A percentile compares a stretch with the other conserved stretches of the same genome.
These are phyloP conservation scores for Rhynchosporium secalis DNA, from an alignment of 2,329 filamentous ascomycete species.

Conservation along the genomic window DNA sequence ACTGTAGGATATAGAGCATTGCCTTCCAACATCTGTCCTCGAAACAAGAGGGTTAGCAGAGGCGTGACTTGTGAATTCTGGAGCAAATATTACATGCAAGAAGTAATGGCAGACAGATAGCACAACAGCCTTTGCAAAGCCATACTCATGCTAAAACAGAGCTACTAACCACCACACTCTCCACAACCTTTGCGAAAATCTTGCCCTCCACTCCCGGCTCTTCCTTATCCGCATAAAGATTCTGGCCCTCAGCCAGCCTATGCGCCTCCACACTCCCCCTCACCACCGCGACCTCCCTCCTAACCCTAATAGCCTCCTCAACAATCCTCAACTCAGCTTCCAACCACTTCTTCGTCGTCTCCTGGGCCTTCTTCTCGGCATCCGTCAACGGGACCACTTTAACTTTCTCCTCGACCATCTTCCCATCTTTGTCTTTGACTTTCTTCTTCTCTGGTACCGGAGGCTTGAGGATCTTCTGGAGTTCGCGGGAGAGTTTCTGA, in stretches of 20 bases:
- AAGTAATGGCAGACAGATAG: too few species aligned
- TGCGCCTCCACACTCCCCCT: slow-evolving; percentile 26
- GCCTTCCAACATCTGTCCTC: too few species aligned
- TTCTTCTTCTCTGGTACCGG: neutral
- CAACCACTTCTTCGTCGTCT: slow-evolving; percentile 22
- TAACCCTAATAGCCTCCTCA: slow-evolving; percentile 24
- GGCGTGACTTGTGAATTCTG: too few species aligned
- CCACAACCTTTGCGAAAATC: slow-evolving; percentile 11
- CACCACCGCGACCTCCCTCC: slow-evolving; percentile 27
- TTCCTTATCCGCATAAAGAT: slow-evolving; percentile 26
- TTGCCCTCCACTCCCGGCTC: slow-evolving; percentile 20
- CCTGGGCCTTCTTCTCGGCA: slow-evolving; percentile 15
- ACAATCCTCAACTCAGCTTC: slow-evolving; percentile 23
- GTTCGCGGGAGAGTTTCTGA: slow-evolving; percentile 21
- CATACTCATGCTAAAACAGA: neutral
- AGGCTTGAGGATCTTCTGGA: slow-evolving; percentile 13
- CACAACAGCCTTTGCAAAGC: neutral
- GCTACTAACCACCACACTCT: neutral
- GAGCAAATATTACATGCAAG: too few species aligned
- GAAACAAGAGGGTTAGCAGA: too few species aligned
- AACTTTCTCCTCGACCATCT: slow-evolving; percentile 13
- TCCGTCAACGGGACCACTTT: slow-evolving; percentile 14
- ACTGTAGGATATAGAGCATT: too few species aligned
- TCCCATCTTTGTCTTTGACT: slow-evolving; percentile 7
- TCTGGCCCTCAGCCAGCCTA: slow-evolving; percentile 24